These are phyloP conservation scores for Graphium sp. DNA, from an alignment of 2,329 filamentous ascomycete species.

Conservation along the genomic window DNA sequence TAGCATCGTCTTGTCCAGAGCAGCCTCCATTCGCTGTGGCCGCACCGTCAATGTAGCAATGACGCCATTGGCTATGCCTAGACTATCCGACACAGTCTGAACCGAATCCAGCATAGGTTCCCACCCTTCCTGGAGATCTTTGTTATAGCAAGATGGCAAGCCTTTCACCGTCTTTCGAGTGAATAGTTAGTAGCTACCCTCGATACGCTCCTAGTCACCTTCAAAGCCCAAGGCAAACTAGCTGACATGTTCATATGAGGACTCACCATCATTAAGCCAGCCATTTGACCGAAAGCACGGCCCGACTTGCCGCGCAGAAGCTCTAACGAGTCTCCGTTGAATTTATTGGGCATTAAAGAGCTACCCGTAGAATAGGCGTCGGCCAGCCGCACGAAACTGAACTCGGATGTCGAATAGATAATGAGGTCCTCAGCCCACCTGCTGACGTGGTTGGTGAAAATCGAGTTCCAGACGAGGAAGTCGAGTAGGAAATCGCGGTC, in stretches of 20 bases:
- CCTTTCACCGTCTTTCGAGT: constrained; percentile 30
- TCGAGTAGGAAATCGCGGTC: constrained; percentile 75
- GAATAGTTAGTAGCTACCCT: constrained; percentile 12
- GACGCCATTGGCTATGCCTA: constrained; percentile 60
- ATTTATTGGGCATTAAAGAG: constrained; percentile 71
- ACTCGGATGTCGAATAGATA: constrained; percentile 63
- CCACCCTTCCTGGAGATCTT: constrained; percentile 61
- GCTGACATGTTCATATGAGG: constrained; percentile 10
- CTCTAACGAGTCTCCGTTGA: constrained; percentile 60
- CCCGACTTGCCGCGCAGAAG: constrained; percentile 62
- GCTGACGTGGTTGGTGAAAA: constrained; percentile 64
- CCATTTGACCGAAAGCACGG: constrained; percentile 64
- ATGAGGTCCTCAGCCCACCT: constrained; percentile 78
- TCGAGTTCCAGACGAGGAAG: constrained; percentile 62
- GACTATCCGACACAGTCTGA: constrained; percentile 55
- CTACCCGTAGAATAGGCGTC: constrained; percentile 69
- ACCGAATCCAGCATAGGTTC: constrained; percentile 62
- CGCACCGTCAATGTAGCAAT: constrained; percentile 48
- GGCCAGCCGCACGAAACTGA: constrained; percentile 57
- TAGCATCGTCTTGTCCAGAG: constrained; percentile 58
- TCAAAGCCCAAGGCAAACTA: constrained; percentile 3
- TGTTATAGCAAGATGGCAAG: constrained; percentile 60
- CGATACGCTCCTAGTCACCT: constrained; percentile 10
- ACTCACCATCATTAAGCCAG: constrained; percentile 50
- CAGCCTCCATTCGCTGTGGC: constrained; percentile 54